Evolutionary conservation across 352 stramenopile species (phyloP).

Genomic region (Globisporangium perplexum): DNA sequence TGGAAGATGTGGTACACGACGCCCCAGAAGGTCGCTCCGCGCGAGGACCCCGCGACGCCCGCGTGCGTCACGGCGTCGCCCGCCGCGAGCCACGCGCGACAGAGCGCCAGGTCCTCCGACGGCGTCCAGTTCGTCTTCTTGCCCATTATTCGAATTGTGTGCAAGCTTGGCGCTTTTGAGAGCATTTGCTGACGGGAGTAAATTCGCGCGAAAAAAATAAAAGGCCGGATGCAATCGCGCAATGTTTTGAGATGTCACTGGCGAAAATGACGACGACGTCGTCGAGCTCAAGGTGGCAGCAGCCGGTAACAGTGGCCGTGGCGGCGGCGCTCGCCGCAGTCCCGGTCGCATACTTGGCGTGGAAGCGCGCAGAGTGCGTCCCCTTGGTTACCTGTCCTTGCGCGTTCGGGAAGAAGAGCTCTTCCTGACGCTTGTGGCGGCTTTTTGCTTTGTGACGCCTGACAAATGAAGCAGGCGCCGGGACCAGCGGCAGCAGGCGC

Average conservation of each 20-base stretch:
- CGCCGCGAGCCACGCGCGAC: conserved; percentile 59
- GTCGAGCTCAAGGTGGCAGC: conserved; percentile 17
- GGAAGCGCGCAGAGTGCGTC: conserved; percentile 28
- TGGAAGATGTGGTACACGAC: conserved; percentile 65
- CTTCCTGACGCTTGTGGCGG: too few species aligned
- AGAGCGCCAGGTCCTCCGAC: conserved; percentile 60
- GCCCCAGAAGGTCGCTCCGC: conserved; percentile 61
- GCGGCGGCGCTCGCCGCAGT: conserved; percentile 20
- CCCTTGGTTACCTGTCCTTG: too few species aligned
- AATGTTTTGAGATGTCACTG: too few species aligned
- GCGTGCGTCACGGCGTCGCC: conserved; percentile 39
- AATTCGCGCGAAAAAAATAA: neutral
- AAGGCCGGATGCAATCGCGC: too few species aligned
- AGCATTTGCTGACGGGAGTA: neutral
- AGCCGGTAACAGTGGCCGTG: conserved; percentile 10
- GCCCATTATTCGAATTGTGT: conserved; percentile 31
- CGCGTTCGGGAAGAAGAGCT: too few species aligned
- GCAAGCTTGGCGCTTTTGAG: conserved; percentile 14
- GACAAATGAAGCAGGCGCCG: too few species aligned
- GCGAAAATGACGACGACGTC: conserved; percentile 2
- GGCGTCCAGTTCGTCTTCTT: conserved; percentile 80
- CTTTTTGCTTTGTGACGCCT: too few species aligned
- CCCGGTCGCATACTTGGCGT: conserved; percentile 40
- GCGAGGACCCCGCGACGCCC: conserved; percentile 25
- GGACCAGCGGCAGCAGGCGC: conserved; percentile 32